phyloP scores from a whole-genome alignment of 768 basidiomycete species.

The Melanogaster broomeanus region DNA sequence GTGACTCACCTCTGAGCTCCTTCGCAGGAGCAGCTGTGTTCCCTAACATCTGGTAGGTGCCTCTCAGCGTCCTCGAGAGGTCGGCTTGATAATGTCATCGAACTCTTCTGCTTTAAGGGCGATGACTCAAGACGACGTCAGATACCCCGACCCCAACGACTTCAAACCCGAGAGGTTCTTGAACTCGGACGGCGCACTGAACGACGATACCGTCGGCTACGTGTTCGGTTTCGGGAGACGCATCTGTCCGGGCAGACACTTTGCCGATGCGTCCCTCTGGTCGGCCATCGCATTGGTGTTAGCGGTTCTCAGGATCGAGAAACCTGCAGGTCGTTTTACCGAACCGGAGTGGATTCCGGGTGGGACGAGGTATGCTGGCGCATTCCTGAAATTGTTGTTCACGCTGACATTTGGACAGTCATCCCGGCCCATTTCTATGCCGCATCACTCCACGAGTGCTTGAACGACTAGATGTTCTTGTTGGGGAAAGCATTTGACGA shows the following conservation, averaged over 20 bases:
- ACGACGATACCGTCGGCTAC: slow-evolving; percentile 1
- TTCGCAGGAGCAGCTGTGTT: slow-evolving; percentile 26
- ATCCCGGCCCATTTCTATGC: background rate
- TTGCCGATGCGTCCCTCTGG: slow-evolving; percentile 7
- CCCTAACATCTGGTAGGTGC: slow-evolving; percentile 30
- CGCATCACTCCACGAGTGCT: background rate
- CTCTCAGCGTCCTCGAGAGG: background rate
- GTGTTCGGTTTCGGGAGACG: slow-evolving; percentile 6
- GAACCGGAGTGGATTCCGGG: background rate
- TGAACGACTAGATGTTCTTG: background rate
- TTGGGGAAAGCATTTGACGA: background rate
- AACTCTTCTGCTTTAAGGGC: slow-evolving; percentile 30
- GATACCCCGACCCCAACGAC: slow-evolving; percentile 35
- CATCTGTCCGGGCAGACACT: slow-evolving; percentile 2
- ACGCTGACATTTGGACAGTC: background rate
- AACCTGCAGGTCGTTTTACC: background rate
- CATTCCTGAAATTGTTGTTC: background rate
- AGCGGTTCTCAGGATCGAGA: background rate
- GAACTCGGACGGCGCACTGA: background rate
- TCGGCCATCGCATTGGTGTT: background rate
- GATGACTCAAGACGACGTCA: slow-evolving; percentile 32
- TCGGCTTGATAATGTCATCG: background rate
- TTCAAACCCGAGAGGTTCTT: slow-evolving; percentile 42
- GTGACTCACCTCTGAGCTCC: background rate
- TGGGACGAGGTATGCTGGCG: background rate